phyloP scores from a whole-genome alignment of 2,329 filamentous ascomycete genomes.

The Paramyrothecium roridum region DNA sequence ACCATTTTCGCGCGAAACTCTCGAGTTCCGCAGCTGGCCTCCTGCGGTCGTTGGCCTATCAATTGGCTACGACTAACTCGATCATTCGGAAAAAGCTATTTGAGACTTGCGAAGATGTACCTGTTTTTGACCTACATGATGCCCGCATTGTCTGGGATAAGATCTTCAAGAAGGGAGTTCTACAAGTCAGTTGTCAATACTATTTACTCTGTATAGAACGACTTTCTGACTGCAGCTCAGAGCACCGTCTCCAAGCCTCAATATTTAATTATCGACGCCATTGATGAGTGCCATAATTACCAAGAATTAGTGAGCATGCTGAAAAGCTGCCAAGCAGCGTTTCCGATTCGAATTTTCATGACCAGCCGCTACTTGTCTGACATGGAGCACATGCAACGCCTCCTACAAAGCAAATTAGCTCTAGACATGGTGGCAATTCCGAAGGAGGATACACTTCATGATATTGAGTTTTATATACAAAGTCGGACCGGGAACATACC shows the following conservation, averaged over 20 bases:
- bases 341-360: conserved; percentile 22
- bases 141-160: conserved; percentile 26
- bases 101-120: conserved; percentile 14
- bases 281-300: conserved; percentile 26
- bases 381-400: conserved; percentile 9
- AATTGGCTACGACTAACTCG: conserved; percentile 24
- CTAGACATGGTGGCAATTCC: not conserved
- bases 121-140: conserved; percentile 19
- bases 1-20: conserved; percentile 18
- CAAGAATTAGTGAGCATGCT: conserved; percentile 19
- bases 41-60: conserved; percentile 19
- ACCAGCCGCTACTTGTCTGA: conserved; percentile 20
- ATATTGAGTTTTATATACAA: conserved; percentile 20
- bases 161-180: conserved; percentile 24
- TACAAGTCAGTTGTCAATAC: conserved; percentile 12
- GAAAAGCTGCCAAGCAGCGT: conserved; percentile 7
- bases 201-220: not conserved
- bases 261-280: conserved; percentile 30
- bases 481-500: conserved; percentile 14
- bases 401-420: conserved; percentile 8
- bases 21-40: conserved; percentile 6
- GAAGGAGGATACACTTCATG: conserved; percentile 14
- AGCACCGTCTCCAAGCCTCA: conserved; percentile 7
- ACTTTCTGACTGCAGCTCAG: not conserved
- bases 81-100: conserved; percentile 17